Evolutionary conservation across 2,329 filamentous ascomycete genomes (phyloP).

Genomic region (Graphilbum ipis-grandicollis): DNA sequence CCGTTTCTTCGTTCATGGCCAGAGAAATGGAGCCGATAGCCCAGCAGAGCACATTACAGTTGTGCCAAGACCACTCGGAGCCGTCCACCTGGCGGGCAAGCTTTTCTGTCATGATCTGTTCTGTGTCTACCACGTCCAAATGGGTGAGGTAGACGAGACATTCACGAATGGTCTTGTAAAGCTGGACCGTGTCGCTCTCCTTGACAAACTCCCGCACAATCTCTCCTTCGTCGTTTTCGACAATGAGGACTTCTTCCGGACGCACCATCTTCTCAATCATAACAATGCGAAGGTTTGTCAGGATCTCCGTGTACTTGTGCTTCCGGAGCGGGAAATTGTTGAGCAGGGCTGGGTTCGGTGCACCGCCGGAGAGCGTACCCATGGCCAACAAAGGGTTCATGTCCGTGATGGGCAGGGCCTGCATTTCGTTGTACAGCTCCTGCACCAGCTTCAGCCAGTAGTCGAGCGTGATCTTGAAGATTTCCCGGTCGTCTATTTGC

Average conservation of each 20-base stretch:
- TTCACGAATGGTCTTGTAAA: slow-evolving; percentile 97
- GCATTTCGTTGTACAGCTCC: slow-evolving; percentile 98
- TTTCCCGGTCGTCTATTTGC: slow-evolving; percentile 95
- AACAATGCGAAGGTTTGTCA: slow-evolving; percentile 85
- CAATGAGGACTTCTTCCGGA: slow-evolving; percentile 92
- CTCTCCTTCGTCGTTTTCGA: slow-evolving; percentile 98
- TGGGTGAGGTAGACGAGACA: slow-evolving; percentile 95
- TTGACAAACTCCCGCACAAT: slow-evolving; percentile 99
- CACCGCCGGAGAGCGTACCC: slow-evolving; percentile 61
- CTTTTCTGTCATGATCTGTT: slow-evolving; percentile 99
- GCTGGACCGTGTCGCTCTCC: slow-evolving; percentile 95
- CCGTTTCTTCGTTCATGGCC: slow-evolving; percentile 98
- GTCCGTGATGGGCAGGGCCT: slow-evolving; percentile 82
- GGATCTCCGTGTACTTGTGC: slow-evolving; percentile 90
- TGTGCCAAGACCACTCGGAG: slow-evolving; percentile 96
- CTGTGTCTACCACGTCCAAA: slow-evolving; percentile 90
- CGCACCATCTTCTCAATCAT: slow-evolving; percentile 99
- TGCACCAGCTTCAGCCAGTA: slow-evolving; percentile 99
- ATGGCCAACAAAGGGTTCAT: slow-evolving; percentile 70
- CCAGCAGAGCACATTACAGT: slow-evolving; percentile 99
- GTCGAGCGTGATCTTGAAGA: slow-evolving; percentile 98
- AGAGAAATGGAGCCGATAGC: slow-evolving; percentile 96
- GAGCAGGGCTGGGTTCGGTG: slow-evolving; percentile 68
- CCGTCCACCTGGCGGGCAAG: slow-evolving; percentile 88
- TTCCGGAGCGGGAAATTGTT: slow-evolving; percentile 87